These are phyloP conservation scores for Fusarium bactridioides DNA, from an alignment of 2,329 filamentous ascomycete species.

Conservation along the genomic window DNA sequence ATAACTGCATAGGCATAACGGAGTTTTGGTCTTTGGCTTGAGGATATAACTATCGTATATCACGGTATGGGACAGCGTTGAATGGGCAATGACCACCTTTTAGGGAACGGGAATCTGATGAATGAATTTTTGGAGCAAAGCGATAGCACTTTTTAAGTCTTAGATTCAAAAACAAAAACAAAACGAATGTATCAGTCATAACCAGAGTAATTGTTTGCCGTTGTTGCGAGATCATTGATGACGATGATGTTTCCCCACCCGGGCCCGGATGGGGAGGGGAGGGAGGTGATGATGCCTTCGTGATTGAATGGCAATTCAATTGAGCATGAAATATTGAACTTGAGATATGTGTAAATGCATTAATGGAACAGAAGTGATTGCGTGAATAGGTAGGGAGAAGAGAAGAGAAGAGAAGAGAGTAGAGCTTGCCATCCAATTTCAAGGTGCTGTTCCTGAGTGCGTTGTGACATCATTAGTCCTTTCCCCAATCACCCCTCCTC, in stretches of 20 bases:
- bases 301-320: not conserved
- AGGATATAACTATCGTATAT: not conserved
- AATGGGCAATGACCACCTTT: not conserved
- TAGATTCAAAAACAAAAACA: not conserved
- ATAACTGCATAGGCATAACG: not conserved
- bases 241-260: not conserved
- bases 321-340: not conserved
- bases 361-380: not conserved
- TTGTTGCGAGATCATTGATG: not conserved
- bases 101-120: not conserved
- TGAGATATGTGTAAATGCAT: not conserved
- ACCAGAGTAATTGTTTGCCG: not conserved
- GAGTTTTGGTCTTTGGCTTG: conserved; percentile 3
- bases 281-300: not conserved
- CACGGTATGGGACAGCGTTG: conserved; percentile 8
- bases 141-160: not conserved
- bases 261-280: not conserved
- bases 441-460: not conserved
- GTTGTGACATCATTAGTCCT: conserved; percentile 30
- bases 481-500: conserved; percentile 14
- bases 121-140: not conserved
- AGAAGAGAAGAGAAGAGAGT: not conserved
- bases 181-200: not conserved
- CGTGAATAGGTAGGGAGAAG: not conserved
- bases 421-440: not conserved